These are phyloP conservation scores for Canavalia gladiata DNA, from an alignment of 306 rosid genomes.

Conservation along the genomic window DNA sequence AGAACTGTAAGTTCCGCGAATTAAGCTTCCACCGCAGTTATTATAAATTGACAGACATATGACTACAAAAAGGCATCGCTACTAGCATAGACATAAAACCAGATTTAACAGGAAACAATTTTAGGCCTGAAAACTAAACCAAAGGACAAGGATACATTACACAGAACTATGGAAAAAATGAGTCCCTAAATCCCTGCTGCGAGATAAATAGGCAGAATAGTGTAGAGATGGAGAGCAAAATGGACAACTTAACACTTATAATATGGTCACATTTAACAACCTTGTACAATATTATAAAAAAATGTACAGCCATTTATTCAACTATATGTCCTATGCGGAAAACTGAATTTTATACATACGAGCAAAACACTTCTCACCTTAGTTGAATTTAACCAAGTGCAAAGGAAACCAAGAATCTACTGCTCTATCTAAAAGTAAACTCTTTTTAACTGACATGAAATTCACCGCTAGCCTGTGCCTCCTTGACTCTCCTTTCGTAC, in stretches of 20 bases:
- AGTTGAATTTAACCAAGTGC: constrained; percentile 48
- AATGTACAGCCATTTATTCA: constrained; percentile 57
- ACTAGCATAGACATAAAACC: neutral
- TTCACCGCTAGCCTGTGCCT: constrained; percentile 79
- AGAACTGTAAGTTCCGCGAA: neutral
- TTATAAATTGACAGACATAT: neutral
- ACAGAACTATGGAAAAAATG: neutral
- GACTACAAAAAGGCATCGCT: constrained; percentile 3
- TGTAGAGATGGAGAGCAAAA: neutral
- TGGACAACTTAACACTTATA: constrained; percentile 46
- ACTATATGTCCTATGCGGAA: constrained; percentile 53
- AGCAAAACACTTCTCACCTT: constrained; percentile 47
- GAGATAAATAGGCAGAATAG: neutral
- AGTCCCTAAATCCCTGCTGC: neutral
- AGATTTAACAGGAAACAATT: neutral
- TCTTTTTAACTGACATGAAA: constrained; percentile 54
- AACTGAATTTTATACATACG: constrained; percentile 55
- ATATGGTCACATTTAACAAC: constrained; percentile 39
- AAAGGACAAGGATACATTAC: constrained; percentile 2
- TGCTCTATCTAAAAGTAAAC: constrained; percentile 45
- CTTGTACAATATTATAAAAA: constrained; percentile 40
- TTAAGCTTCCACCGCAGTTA: neutral
- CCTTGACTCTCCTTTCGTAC: constrained; percentile 79
- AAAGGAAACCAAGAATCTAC: constrained; percentile 57
- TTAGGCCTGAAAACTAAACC: neutral